These are phyloP conservation scores for Colletotrichum eremochloae DNA, from an alignment of 2,329 filamentous ascomycete genomes.

Conservation along the genomic window DNA sequence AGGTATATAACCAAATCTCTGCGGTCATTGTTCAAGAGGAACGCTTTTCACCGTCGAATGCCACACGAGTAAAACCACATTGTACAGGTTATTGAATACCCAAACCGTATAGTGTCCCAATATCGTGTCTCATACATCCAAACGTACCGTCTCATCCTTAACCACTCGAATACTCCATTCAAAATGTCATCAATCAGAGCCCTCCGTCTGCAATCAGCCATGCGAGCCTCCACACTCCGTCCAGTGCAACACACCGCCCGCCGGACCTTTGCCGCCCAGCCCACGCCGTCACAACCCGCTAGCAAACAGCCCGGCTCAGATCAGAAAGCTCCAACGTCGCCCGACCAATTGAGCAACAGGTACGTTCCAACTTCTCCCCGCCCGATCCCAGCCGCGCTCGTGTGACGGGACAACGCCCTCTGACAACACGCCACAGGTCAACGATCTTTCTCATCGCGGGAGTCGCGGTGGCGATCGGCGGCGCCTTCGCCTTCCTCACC, in stretches of 20 bases:
- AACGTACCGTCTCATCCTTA: background rate
- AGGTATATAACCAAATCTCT: background rate
- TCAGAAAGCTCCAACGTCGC: conserved; percentile 1
- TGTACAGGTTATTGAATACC: background rate
- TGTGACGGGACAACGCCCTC: background rate
- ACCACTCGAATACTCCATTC: background rate
- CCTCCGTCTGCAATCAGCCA: background rate
- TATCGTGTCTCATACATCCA: background rate
- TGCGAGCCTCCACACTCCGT: background rate
- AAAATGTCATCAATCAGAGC: conserved; percentile 19
- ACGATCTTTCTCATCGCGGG: conserved; percentile 6
- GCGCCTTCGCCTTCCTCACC: conserved; percentile 19
- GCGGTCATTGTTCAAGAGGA: too few species aligned
- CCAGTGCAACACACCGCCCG: background rate
- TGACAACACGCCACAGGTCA: background rate
- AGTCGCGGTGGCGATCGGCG: conserved; percentile 2
- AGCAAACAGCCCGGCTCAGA: conserved; percentile 12
- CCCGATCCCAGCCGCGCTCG: background rate
- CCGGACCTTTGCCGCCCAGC: background rate
- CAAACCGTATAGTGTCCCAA: background rate
- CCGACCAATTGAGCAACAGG: conserved; percentile 19
- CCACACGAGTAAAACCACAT: background rate
- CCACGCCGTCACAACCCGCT: background rate
- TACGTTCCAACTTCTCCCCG: background rate
- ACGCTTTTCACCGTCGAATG: background rate